Evolutionary conservation across 768 basidiomycete genomes (phyloP), one percentile per base, ranked within the genome.

Genomic region (Cubamyces sp.): DNA sequence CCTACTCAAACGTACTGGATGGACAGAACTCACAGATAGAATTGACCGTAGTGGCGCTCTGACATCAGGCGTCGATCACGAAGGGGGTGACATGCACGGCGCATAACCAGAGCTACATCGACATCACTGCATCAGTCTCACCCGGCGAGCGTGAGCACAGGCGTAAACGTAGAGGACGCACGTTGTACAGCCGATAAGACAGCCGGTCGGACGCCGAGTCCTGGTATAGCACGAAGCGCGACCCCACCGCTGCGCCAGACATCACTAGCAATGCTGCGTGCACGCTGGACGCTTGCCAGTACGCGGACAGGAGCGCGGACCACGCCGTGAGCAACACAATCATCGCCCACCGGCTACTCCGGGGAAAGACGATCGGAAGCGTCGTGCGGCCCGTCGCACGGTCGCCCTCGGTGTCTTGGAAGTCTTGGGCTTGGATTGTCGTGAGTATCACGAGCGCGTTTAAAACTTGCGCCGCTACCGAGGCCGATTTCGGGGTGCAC

Each of bases 341-440:
- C 52, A 51, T 49, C 18, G 34, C 23, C 43, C 30, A 47, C 34
- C 57, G 57, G 21, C 57, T 55, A 37, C 18, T n/a, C 12, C n/a
- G 28, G 9, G 57, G 57, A 40, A 64, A 55, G 7, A 54, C 48
- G 39, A 64, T 52, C 1, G 62, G 62, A 23, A 64, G 51, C 3
- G 62, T 64, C 39, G 8, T 41, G 5, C 62, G 51, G 7, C 57
- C 53, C 18, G 26, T 43, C 15, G 34, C 21, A 2, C 62, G 37
- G 25, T 64, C 62, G 21, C 62, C 62, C 18, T 47, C 57, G 8
- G 39, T 47, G 48, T 64, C 62, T 34, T 60, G 50, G 30, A 59
- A 59, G 48, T 64, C 62, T 41, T 58, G 62, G 21, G 62, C 52
- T 8, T 64, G 57, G 8, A 64, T 60, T 21, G 62, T 64, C 6